Conservation (phyloP, 169 alveolate genomes). For the Eimeria zaria region DNA sequence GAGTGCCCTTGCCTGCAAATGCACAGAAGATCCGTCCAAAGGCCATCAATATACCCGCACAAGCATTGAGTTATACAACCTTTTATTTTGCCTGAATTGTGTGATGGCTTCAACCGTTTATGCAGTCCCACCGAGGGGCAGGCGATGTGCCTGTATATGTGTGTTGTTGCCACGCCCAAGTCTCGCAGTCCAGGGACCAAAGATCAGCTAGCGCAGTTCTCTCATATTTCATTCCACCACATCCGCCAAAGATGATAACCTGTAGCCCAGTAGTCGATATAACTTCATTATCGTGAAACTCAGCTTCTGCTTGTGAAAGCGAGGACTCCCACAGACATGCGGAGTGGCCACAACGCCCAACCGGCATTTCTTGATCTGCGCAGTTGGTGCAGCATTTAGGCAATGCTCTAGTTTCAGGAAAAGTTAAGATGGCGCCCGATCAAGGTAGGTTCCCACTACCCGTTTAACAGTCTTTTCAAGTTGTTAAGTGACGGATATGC, state of each 20-base stretch:
- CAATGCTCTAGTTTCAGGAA: background rate
- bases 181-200: constrained; percentile 93
- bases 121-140: constrained; percentile 88
- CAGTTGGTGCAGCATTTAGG: background rate
- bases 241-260: constrained; percentile 92
- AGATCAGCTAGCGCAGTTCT: constrained; percentile 94
- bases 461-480: background rate
- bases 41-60: background rate
- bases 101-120: background rate
- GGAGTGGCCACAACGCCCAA: constrained; percentile 42
- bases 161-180: constrained; percentile 92
- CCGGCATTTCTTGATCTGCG: background rate
- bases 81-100: background rate
- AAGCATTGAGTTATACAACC: background rate
- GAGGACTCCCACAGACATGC: constrained; percentile 42
- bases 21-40: background rate
- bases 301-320: background rate
- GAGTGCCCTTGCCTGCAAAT: constrained; percentile 69
- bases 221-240: constrained; percentile 95
- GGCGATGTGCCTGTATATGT: constrained; percentile 93
- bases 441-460: background rate
- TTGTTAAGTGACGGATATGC: background rate
- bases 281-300: constrained; percentile 12
- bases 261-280: constrained; percentile 16
- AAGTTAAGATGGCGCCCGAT: background rate